Base-by-base conservation (phyloP, 768 basidiomycete species). In the Tephrocybe rancida region DNA sequence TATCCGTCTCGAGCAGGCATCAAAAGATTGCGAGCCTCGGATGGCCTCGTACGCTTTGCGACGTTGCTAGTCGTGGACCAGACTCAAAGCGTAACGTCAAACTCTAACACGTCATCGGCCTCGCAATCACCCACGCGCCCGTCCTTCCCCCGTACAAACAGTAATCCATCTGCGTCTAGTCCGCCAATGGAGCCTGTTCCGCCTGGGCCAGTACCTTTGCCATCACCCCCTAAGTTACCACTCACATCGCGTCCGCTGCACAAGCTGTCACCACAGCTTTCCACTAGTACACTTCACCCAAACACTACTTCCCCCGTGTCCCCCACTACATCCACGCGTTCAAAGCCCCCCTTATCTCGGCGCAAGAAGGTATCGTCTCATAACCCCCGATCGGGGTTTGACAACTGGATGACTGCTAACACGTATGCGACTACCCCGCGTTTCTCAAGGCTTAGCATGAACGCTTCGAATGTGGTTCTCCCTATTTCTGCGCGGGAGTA, bases 401-500 rank as follows among this genome's bases (percentile, higher is more conserved):
- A 71, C 18, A 66, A 70, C 48, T 78, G 76, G 76, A 64, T 75
- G 48, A 61, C 72, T n/a, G 29, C 66, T 26, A 69, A 65, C 39
- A 54, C 71, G 0, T 76, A 72, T 53, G 67, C 61, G 6, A 61
- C 57, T 6, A 75, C 69, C 1, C 79, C 79, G 3, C 68, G 67
- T 22, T 80, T 80, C 60, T 67, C 70, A 27, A 68, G 77, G 4
- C 64, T 75, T 29, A 66, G 72, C 13, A 60, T 79, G 9, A 55
- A 67, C 2, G 56, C 66, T 2, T 52, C 71, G 1, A 55, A 61
- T 16, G 72, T 79, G 14, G 68, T 79, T 7, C 64, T 80, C 32
- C 79, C 77, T n/a, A 55, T 78, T 2, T 66, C 72, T 19, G 73
- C 73, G 7, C 68, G 70, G 38, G 66, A 70, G 34, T 68, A 68